Percentiles rank a stretch among this genome's conserved stretches.
These are phyloP conservation scores for Primulina huaijiensis DNA, from an alignment of 257 asterid species.

Conservation along the genomic window DNA sequence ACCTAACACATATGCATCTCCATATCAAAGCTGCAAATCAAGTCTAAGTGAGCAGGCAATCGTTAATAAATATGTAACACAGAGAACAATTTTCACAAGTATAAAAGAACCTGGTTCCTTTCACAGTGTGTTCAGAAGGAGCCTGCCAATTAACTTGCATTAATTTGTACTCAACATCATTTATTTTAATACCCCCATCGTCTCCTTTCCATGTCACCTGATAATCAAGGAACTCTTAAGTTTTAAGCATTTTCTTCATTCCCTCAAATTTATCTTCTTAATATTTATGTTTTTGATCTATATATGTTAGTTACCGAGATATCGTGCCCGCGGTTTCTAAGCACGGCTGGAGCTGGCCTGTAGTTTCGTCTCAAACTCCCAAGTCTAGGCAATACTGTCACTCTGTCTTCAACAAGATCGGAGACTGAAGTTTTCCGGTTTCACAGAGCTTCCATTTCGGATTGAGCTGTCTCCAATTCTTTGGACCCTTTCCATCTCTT, in stretches of 20 bases:
- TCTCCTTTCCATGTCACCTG: slow-evolving; percentile 66
- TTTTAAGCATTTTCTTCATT: background rate
- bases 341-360: slow-evolving; percentile 44
- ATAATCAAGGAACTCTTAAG: background rate
- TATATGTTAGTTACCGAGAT: slow-evolving; percentile 27
- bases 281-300: too few species aligned
- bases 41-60: background rate
- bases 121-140: slow-evolving; percentile 72
- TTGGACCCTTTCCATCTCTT: slow-evolving; percentile 45
- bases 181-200: slow-evolving; percentile 51
- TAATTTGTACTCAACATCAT: slow-evolving; percentile 41
- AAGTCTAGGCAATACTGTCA: slow-evolving; percentile 15
- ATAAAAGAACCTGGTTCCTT: slow-evolving; percentile 43
- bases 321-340: slow-evolving; percentile 63
- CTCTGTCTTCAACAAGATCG: slow-evolving; percentile 42
- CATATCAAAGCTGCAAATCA: slow-evolving; percentile 42
- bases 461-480: slow-evolving; percentile 50
- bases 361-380: slow-evolving; percentile 39
- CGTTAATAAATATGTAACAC: background rate
- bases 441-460: slow-evolving; percentile 46
- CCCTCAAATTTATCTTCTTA: too few species aligned
- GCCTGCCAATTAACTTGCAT: slow-evolving; percentile 75
- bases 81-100: too few species aligned
- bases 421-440: slow-evolving; percentile 62
- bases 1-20: slow-evolving; percentile 78